phyloP scores from a whole-genome alignment of 352 stramenopile genomes.

The Phytophthora pini region DNA sequence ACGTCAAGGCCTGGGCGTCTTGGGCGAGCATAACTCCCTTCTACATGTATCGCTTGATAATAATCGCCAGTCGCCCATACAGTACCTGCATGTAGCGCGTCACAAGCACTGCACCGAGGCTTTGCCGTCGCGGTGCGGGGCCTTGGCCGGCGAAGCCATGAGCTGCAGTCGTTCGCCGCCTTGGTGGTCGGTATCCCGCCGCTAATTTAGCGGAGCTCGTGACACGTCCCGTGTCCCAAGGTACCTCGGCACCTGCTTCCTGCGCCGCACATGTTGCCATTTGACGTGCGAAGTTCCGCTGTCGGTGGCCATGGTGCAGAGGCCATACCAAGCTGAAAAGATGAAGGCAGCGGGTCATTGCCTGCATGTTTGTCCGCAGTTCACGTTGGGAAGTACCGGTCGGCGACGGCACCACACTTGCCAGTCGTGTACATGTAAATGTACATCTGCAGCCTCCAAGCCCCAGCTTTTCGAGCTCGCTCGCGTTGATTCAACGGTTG shows the following conservation, averaged over 20 bases:
- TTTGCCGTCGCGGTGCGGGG: constrained; percentile 3
- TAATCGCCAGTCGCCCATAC: too few species aligned
- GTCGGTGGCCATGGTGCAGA: neutral
- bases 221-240: constrained; percentile 35
- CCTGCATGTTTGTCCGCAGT: neutral
- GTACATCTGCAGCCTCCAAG: too few species aligned
- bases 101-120: constrained; percentile 6
- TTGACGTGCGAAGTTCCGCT: constrained; percentile 25
- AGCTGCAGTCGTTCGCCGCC: constrained; percentile 2
- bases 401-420: constrained; percentile 2
- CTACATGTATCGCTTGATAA: neutral
- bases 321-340: neutral
- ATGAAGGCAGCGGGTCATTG: neutral
- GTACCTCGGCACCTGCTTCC: constrained; percentile 26
- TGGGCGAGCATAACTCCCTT: neutral
- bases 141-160: constrained; percentile 4
- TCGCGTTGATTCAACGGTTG: constrained; percentile 7
- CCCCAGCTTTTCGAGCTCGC: neutral
- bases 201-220: constrained; percentile 6
- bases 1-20: constrained; percentile 9
- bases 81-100: neutral
- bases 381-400: neutral
- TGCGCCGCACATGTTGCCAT: constrained; percentile 5
- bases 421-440: constrained; percentile 2
- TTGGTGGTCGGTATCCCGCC: constrained; percentile 24